phyloP scores from a whole-genome alignment of 805 yeast genomes.

The Candida maris region DNA sequence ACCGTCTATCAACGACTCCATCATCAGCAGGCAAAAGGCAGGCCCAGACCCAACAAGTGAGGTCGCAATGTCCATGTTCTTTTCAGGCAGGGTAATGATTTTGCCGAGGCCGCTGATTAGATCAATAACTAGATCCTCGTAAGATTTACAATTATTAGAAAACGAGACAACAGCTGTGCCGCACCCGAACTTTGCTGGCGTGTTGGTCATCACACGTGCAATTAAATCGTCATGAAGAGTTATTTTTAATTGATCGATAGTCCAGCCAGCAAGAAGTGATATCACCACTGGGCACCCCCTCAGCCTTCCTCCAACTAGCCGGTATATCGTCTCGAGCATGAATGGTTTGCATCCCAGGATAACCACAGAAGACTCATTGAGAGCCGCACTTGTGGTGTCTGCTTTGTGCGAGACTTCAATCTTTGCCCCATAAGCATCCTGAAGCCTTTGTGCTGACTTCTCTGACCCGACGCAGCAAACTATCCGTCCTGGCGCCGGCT shows the following conservation, averaged over 20 bases:
- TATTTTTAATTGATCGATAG: constrained; percentile 63
- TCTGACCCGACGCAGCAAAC: constrained; percentile 71
- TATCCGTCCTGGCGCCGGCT: constrained; percentile 64
- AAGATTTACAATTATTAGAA: constrained; percentile 45
- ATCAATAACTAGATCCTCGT: constrained; percentile 46
- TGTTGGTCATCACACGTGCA: constrained; percentile 96
- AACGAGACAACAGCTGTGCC: constrained; percentile 94
- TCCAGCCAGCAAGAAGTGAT: constrained; percentile 90
- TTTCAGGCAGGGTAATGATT: constrained; percentile 72
- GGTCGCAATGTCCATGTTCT: constrained; percentile 95
- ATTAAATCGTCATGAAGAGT: constrained; percentile 43
- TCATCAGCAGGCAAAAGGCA: constrained; percentile 83
- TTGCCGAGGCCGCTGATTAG: constrained; percentile 64
- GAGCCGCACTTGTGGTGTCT: constrained; percentile 53
- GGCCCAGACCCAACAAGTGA: constrained; percentile 96
- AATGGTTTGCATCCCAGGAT: constrained; percentile 89
- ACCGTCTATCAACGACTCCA: constrained; percentile 91
- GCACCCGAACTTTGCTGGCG: constrained; percentile 88
- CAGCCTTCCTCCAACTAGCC: constrained; percentile 45
- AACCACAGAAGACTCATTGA: constrained; percentile 61
- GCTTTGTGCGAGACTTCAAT: constrained; percentile 51
- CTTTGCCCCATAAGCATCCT: constrained; percentile 44
- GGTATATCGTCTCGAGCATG: constrained; percentile 57
- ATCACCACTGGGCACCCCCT: constrained; percentile 42
- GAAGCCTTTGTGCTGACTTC: constrained; percentile 46